Evolutionary conservation across 352 stramenopile species (phyloP), one percentile per base, ranked within the genome.

Genomic region (Phytophthora europaea): DNA sequence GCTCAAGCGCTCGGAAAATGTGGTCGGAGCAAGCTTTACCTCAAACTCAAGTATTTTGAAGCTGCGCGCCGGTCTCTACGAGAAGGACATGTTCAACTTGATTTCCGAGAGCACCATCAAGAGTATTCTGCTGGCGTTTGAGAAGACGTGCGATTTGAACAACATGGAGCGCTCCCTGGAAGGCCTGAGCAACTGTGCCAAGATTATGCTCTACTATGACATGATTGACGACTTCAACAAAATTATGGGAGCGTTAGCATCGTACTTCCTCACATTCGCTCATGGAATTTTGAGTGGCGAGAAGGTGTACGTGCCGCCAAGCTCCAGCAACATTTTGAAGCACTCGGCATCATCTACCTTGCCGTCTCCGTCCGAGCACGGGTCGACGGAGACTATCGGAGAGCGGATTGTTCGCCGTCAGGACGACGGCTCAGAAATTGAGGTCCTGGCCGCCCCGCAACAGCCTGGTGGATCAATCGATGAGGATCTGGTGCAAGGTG

Each of bases 1-100:
- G 28, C 73, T 97, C 6, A 96, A 97, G 77, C 84, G 90, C 22
- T 94, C 87, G 10, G 83, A 95, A 71, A 96, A 97, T 60, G 90
- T 97, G 12, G 90, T 97, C 5, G 90, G 89, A 4, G 90, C 89
- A 5, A 95, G 87, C 33, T 97, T 97, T 60, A 95, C 90, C 45
- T 97, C 89, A 16, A 95, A 96, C 47, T 80, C 88, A 23, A 95
- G 87, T 50, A 93, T 97, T 48, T 62, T 94, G 20, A 94, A 97
- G 80, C 80, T 97, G 0, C 89, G 88, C 0, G 90, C 90, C 33
- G 90, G 90, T 51, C 69, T 93, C 1, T 95, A 96, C 61, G 90
- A 97, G 75, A 92, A 93, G 47, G 90, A 97, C 50, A 97, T 97
- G 90, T 96, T 97, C 69, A 87, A 88, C 18, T 60, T 97, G 45